phyloP scores from a whole-genome alignment of 164 flowering plant species.

The Warburgia ugandensis region DNA sequence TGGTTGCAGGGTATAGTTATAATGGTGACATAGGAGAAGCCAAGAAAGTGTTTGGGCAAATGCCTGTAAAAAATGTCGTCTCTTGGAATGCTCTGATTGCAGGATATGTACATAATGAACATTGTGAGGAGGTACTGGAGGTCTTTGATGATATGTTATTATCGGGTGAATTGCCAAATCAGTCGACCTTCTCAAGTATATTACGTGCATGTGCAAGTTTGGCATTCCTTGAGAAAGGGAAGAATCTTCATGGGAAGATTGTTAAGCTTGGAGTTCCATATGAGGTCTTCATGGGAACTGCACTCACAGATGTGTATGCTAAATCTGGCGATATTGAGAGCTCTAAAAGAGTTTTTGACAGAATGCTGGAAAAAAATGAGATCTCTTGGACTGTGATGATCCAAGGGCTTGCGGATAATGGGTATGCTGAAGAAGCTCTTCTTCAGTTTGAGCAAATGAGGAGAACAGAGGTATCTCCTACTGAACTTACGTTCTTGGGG shows the following conservation, averaged over 20 bases:
- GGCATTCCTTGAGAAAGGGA: constrained; percentile 47
- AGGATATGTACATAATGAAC: constrained; percentile 34
- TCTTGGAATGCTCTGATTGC: constrained; percentile 51
- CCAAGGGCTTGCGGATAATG: constrained; percentile 63
- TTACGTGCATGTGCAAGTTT: constrained; percentile 51
- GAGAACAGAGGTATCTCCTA: constrained; percentile 24
- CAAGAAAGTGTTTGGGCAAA: constrained; percentile 33
- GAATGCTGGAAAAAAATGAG: constrained; percentile 42
- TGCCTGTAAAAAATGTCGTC: constrained; percentile 30
- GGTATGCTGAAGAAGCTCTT: constrained; percentile 40
- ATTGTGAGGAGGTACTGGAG: constrained; percentile 38
- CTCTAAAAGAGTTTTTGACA: constrained; percentile 32
- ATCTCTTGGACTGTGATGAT: constrained; percentile 59
- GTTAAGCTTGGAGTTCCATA: constrained; percentile 40
- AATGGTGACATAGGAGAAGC: constrained; percentile 48
- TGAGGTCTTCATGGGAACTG: constrained; percentile 50
- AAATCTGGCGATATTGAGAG: constrained; percentile 52
- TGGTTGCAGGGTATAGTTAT: constrained; percentile 45
- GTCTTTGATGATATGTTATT: constrained; percentile 38
- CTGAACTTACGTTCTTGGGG: constrained; percentile 38
- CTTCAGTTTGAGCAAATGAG: constrained; percentile 42
- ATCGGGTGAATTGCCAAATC: constrained; percentile 40
- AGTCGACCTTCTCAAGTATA: constrained; percentile 42
- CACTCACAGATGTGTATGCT: constrained; percentile 63
- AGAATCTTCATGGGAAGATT: constrained; percentile 39